Evolutionary conservation across 2,329 filamentous ascomycete genomes (phyloP).

Genomic region (Venturia oleaginea): DNA sequence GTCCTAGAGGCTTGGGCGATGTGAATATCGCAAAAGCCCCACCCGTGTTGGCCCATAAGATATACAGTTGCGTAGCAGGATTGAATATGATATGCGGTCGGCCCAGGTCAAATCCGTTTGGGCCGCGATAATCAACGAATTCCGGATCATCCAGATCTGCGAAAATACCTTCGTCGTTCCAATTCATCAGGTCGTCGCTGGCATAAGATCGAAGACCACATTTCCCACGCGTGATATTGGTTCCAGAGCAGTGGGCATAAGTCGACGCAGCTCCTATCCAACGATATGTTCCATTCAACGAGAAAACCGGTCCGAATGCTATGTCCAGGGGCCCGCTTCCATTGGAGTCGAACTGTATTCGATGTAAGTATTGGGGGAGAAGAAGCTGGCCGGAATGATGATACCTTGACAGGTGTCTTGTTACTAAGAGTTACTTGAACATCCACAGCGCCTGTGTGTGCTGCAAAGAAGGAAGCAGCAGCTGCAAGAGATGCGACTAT

Average conservation of each 20-base stretch:
- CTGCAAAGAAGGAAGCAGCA: neutral
- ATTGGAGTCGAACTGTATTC: conserved; percentile 6
- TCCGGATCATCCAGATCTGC: conserved; percentile 7
- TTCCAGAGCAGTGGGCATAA: neutral
- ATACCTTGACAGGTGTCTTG: conserved; percentile 5
- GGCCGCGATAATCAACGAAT: neutral
- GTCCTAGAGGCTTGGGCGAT: neutral
- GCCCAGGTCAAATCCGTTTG: neutral
- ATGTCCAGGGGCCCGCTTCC: conserved; percentile 8
- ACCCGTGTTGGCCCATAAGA: conserved; percentile 8
- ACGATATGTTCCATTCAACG: conserved; percentile 7
- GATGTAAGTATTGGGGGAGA: neutral
- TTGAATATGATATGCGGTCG: conserved; percentile 9
- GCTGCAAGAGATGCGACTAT: neutral
- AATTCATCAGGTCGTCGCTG: conserved; percentile 6
- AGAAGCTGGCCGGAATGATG: neutral
- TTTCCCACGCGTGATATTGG: neutral
- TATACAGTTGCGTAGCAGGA: neutral
- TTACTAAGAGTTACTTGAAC: conserved; percentile 10
- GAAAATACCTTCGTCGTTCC: conserved; percentile 12
- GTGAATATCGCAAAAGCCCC: conserved; percentile 6
- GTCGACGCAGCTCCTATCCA: conserved; percentile 8
- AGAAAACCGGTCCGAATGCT: conserved; percentile 6
- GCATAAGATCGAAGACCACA: conserved; percentile 9
- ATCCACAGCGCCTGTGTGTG: neutral